phyloP scores from a whole-genome alignment of 441 rosid species.

The Brassica hybrid region DNA sequence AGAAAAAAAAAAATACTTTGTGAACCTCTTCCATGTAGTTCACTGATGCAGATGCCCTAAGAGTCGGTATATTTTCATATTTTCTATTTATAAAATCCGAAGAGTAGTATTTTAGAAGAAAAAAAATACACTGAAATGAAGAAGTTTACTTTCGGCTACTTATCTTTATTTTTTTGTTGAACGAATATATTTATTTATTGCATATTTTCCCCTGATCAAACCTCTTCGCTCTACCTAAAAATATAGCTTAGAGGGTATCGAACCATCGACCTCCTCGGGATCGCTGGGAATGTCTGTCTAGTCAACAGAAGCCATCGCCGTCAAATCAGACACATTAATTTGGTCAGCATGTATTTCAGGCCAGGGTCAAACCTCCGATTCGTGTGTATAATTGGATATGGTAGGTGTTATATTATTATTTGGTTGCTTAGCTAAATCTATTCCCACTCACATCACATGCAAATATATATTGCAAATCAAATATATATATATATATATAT shows the following conservation, averaged over 20 bases:
- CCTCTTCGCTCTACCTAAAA: no score
- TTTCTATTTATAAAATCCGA: neutral
- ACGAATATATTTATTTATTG: neutral
- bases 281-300: slow-evolving; percentile 10
- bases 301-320: slow-evolving; percentile 26
- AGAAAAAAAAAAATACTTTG: no score
- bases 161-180: neutral
- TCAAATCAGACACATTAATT: neutral
- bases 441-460: slow-evolving; percentile 25
- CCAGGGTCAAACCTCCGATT: slow-evolving; percentile 21
- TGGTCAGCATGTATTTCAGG: slow-evolving; percentile 15
- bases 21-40: no score
- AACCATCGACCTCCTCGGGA: slow-evolving; percentile 5
- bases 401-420: neutral
- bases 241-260: neutral
- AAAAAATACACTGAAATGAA: no score
- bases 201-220: no score
- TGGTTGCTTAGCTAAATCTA: slow-evolving; percentile 17
- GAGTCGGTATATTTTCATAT: neutral
- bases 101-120: no score
- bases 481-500: neutral
- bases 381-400: neutral
- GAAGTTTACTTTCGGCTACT: neutral
- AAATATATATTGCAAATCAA: neutral
- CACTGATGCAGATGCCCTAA: no score